phyloP scores from a whole-genome alignment of 306 rosid species.

The Rubus idaeus region DNA sequence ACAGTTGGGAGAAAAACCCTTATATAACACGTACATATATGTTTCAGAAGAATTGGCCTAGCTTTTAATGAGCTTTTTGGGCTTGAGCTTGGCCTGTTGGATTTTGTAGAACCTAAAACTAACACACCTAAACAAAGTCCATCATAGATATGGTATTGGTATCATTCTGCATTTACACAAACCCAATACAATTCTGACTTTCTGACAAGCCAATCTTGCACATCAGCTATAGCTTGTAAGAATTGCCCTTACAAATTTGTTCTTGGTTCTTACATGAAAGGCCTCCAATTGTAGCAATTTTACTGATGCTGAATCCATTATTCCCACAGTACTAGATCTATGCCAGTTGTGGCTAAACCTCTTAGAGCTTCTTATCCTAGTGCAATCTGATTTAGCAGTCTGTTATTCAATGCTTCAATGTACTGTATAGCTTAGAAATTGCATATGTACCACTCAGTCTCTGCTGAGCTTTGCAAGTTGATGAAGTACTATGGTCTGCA shows the following conservation, averaged over 20 bases:
- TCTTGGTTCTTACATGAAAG: background rate
- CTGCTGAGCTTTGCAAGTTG: background rate
- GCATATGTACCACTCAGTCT: background rate
- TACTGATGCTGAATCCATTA: background rate
- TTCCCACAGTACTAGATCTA: no score
- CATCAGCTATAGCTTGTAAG: background rate
- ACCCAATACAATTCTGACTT: background rate
- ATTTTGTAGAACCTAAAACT: background rate
- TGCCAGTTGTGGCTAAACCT: no score
- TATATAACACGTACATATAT: background rate
- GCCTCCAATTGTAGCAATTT: background rate
- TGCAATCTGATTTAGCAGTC: background rate
- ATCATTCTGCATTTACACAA: background rate
- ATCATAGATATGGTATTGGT: background rate
- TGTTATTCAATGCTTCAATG: background rate
- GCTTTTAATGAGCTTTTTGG: background rate
- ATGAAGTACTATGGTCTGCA: background rate
- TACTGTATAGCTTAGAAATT: background rate
- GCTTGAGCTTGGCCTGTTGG: background rate
- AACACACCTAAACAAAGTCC: background rate
- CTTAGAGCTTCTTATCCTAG: background rate
- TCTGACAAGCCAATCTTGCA: constrained; percentile 5
- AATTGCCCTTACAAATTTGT: background rate
- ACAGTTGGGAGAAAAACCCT: background rate
- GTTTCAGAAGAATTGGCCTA: background rate